phyloP scores from a whole-genome alignment of 2,329 filamentous ascomycete genomes.

The Colletotrichum noveboracense region DNA sequence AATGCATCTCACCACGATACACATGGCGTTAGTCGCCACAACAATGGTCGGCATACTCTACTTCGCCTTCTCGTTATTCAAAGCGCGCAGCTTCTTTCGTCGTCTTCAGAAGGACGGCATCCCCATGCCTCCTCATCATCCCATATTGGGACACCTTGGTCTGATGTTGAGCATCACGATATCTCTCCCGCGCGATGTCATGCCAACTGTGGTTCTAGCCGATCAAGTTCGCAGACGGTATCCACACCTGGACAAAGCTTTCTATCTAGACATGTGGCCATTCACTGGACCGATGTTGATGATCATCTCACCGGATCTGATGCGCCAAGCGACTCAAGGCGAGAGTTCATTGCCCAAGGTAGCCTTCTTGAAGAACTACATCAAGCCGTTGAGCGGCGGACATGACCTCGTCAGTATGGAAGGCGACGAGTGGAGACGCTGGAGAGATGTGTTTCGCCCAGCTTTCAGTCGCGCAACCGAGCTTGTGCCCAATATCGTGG shows the following conservation, averaged over 20 bases:
- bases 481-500: background rate
- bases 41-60: background rate
- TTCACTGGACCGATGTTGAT: conserved; percentile 1
- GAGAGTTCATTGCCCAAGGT: background rate
- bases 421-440: background rate
- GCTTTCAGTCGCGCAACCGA: background rate
- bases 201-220: background rate
- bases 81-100: background rate
- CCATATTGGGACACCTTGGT: background rate
- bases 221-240: background rate
- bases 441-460: conserved; percentile 1
- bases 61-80: background rate
- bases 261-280: conserved; percentile 7
- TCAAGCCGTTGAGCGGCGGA: background rate
- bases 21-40: background rate
- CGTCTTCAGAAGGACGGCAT: background rate
- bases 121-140: conserved; percentile 7
- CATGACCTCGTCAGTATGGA: conserved; percentile 11
- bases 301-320: background rate
- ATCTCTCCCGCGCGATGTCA: background rate
- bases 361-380: background rate
- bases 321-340: background rate
- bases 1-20: background rate
- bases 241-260: background rate
- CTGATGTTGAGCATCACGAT: background rate